Base-by-base conservation (phyloP, 805 yeast species). In the Yarrowia sp. region DNA sequence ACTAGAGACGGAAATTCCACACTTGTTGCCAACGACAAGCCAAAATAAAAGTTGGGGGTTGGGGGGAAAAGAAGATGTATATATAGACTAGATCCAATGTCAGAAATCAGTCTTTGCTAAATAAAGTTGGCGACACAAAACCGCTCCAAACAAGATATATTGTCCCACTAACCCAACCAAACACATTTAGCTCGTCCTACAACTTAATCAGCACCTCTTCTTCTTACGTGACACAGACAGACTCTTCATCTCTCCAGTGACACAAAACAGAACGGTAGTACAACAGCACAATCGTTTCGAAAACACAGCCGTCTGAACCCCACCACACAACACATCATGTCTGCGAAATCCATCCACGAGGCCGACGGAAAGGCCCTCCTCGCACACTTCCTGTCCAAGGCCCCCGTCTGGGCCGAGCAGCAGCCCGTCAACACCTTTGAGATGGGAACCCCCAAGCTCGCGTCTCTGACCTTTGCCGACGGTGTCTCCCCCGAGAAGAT, bases 351-450 rank as follows among this genome's bases (percentile, higher is more conserved):
- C 21, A 79, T 78, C 66, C 77, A 77, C 67, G 81, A 79, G 70
- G 81, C 79, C 66, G 82, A 79, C 70, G 82, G 82, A 38, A 79
- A 79, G 71, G 81, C 81, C 21, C 71, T 79, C 59, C 73, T 79
- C 63, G 74, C 81, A 21, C 76, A 78, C 70, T 79, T 72, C 67
- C 69, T 79, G 68, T 75, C 80, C 49, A 73, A 74, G 65, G 76
- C 82, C 7, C 80, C 80, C 16, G 77, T 75, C 49, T 76, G 71
- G 69, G 58, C 73, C 63, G 70, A 68, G 49, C 40, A 64, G 46
- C 72, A 74, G 71, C 76, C 78, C 64, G 58, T 67, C 62, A 69
- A 73, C 59, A 65, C 70, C 54, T 72, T 75, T 71, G 70, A 73
- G 67, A 66, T 69, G 66, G 67, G 74, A 62, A 67, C 75, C 52